Base-by-base conservation (phyloP, 371 early-diverging fungal species). In the Mucor racemosus region DNA sequence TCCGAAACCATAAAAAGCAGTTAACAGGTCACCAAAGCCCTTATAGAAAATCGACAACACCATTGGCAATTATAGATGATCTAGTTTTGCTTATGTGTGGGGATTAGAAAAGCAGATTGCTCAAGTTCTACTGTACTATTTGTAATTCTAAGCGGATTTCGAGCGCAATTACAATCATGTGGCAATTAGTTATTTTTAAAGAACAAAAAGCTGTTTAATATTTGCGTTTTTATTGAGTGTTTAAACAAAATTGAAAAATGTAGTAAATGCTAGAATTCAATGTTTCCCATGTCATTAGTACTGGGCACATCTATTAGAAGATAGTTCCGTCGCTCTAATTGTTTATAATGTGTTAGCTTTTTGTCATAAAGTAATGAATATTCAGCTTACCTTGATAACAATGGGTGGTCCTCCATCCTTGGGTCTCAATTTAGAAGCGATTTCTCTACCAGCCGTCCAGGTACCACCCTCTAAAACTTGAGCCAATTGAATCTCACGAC, bases 401-500 rank as follows among this genome's bases (percentile, higher is more conserved):
- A 97, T 95, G 10, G 97, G 97, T 55, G 97, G 96, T 1, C 94
- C 94, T 66, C 86, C 90, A 40, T 93, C 87, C 2, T 84, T 81
- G 10, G 92, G 91, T 31, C 97, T 83, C 68, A 86, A 68, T 41
- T 86, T 81, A 5, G 91, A 89, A 41, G 97, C 97, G 26, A 94
- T 84, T 75, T 95, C 96, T 21, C 97, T 84, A 1, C 97, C 97
- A 41, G 94, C 87, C 59, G 90, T 91, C 93, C 94, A 94, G 9
- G 92, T 92, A n/a, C 97, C 96, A 9, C 93, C 95, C 69, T 97
- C 96, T 5, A 97, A 82, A 1, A 97, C 91, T 62, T 95, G 92
- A 26, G 92, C 94, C 54, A 97, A 76, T 41, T 87, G 86, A 21
- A 95, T 69, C n/a, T 85, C 66, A 13, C 71, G 69, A 11, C 77